Base-by-base conservation (phyloP, 129 eudicot species). In the Lactuca saligna region DNA sequence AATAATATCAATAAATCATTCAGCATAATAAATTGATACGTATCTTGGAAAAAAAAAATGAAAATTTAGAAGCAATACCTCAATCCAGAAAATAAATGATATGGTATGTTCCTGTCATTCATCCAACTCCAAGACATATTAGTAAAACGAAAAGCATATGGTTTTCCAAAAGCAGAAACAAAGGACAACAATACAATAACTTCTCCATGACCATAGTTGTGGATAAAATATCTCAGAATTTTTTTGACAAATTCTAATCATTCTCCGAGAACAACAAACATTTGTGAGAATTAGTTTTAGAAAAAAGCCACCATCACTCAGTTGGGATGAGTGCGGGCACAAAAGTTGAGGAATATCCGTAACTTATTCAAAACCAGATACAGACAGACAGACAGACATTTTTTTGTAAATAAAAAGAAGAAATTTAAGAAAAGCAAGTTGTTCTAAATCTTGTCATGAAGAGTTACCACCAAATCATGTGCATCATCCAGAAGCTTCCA, bases 401-500 rank as follows among this genome's bases (percentile, higher is more conserved):
- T 66, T 25, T 25, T 46, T 32, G 10, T 10, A 37, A 38, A 38
- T 10, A 55, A 54, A 54, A 54, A 5, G 13, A 66, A 39, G 38
- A 48, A 34, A 61, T 53, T 16, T 4, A 51, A 72, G 16, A 57
- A 33, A 33, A 8, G 58, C 35, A 48, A 7, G 49, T 41, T 8
- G 56, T 44, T 55, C 85, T 82, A 83, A 57, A 88, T 79, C 85
- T 89, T 89, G 70, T 85, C 89, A 69, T 89, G 89, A 10, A 89
- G 87, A 10, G 79, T 85, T 29, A 83, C 88, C 59, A 89, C 96
- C 92, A 89, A 74, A 41, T 89, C 96, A 73, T 89, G 96, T 1
- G 96, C 96, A 78, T 86, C 96, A 57, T 89, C 93, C 33, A 89
- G 65, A 59, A 89, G 96, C 66, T 82, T 89, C 96, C 96, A 89